Evolutionary conservation across 306 rosid genomes (phyloP), one percentile per base, ranked within the genome.

Genomic region (Vicia sativa): DNA sequence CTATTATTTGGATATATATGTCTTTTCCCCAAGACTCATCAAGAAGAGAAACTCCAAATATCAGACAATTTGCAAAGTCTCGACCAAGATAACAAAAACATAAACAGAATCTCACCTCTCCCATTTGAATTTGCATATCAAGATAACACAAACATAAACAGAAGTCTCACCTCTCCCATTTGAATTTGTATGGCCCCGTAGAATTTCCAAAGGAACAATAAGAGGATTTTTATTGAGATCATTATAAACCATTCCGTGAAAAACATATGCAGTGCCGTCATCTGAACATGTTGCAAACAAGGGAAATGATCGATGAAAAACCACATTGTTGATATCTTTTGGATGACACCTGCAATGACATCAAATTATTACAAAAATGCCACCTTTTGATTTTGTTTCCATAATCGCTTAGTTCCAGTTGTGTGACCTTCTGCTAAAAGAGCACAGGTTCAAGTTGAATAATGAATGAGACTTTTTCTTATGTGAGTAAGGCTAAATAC

Each of bases 191-290:
- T 92, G 97, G 57, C 98, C 96, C 10, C 91, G 83, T 16, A 92
- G 90, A 76, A 86, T 88, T 80, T 90, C 90, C 67, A 93, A 52
- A 13, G 97, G 98, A 70, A 87, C 96, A 54, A 93, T 83, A 31
- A 90, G 96, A 67, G 97, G 97, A 82, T 90, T 85, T 78, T 93
- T 83, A 70, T 89, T 93, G 63, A 88, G 97, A 80, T 93, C 97
- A 11, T 96, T 77, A 77, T 93, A 93, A 69, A 93, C 97, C 91
- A 79, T 90, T 77, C 97, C 98, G 43, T 93, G 97, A 50, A 90
- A 93, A 76, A 93, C 84, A 79, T 88, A 88, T 19, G 96, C 95
- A 37, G 87, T 81, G 84, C 96, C 76, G 48, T 93, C 93, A 71
- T 90, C 98, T 44, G 98, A 93, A 88, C 91, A 83, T 21, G 97